A percentile compares a stretch with the other conserved stretches of the same genome.
These are phyloP conservation scores for Castanea mollissima DNA, from an alignment of 306 rosid species.

Conservation along the genomic window DNA sequence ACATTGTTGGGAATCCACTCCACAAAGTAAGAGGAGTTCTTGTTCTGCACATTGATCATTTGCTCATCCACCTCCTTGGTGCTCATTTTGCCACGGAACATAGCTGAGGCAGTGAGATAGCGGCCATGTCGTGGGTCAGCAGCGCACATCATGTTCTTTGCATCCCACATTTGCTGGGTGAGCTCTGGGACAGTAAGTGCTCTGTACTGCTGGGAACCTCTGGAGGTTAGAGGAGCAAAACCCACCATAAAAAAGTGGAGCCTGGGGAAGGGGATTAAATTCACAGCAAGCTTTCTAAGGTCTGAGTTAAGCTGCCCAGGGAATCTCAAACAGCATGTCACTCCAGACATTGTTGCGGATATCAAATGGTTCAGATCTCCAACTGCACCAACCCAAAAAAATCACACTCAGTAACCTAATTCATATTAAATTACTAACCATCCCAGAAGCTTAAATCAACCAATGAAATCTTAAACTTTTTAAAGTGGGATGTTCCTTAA, in stretches of 20 bases:
- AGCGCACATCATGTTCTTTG: slow-evolving; percentile 78
- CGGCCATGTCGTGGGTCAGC: slow-evolving; percentile 74
- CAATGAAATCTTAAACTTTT: no score
- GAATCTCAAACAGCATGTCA: slow-evolving; percentile 65
- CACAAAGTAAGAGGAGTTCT: slow-evolving; percentile 66
- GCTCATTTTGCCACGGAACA: slow-evolving; percentile 75
- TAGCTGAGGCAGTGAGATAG: slow-evolving; percentile 61
- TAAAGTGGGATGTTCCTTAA: no score
- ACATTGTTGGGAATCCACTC: slow-evolving; percentile 79
- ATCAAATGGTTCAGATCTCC: slow-evolving; percentile 72
- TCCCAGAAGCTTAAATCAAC: no score
- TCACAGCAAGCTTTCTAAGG: slow-evolving; percentile 61
- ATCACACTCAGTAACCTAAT: no score
- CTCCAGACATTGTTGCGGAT: slow-evolving; percentile 74
- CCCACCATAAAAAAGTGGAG: slow-evolving; percentile 80
- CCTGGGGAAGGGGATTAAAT: slow-evolving; percentile 71
- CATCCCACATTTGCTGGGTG: slow-evolving; percentile 76
- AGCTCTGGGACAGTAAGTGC: slow-evolving; percentile 62
- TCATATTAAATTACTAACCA: no score
- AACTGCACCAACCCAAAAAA: slow-evolving; percentile 28
- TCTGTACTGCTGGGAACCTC: slow-evolving; percentile 62
- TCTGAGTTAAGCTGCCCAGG: slow-evolving; percentile 74
- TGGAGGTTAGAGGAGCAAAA: slow-evolving; percentile 70
- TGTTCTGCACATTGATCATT: slow-evolving; percentile 70
- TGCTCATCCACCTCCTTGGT: slow-evolving; percentile 73